A percentile compares a stretch with the other conserved stretches of the same genome.
These are phyloP conservation scores for Rutstroemia sp. DNA, from an alignment of 2,329 filamentous ascomycete genomes.

Conservation along the genomic window DNA sequence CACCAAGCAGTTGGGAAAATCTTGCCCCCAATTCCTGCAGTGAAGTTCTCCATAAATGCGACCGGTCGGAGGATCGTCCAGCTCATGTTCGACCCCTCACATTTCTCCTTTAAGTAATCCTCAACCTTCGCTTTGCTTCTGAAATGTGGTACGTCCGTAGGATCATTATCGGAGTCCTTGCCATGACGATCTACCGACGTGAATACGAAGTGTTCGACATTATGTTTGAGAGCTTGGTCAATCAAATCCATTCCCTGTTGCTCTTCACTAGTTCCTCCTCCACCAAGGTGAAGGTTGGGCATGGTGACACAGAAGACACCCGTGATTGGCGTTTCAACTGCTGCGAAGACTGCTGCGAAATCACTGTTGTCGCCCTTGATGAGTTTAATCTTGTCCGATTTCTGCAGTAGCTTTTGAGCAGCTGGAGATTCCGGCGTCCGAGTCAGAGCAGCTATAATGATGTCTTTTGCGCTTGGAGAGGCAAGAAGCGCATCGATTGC, in stretches of 20 bases:
- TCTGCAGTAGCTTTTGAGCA: conserved; percentile 40
- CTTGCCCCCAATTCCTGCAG: conserved; percentile 19
- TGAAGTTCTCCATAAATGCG: conserved; percentile 45
- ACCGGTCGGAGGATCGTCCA: conserved; percentile 51
- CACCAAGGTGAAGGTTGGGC: conserved; percentile 9
- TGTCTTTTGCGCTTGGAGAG: conserved; percentile 20
- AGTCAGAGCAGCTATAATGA: conserved; percentile 51
- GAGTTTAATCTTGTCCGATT: conserved; percentile 40
- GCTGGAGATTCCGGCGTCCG: conserved; percentile 40
- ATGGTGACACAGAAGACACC: conserved; percentile 52
- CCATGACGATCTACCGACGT: conserved; percentile 51
- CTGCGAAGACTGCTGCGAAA: conserved; percentile 39
- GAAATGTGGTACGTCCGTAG: conserved; percentile 48
- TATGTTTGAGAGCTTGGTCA: conserved; percentile 41
- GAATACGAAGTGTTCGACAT: conserved; percentile 48
- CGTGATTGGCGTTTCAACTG: conserved; percentile 37
- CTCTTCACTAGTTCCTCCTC: conserved; percentile 31
- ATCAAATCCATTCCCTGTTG: conserved; percentile 44
- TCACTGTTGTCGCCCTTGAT: conserved; percentile 51
- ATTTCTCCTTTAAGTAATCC: conserved; percentile 40
- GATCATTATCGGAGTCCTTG: conserved; percentile 34
- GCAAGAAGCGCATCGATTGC: conserved; percentile 36
- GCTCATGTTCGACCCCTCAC: conserved; percentile 36
- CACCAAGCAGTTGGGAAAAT: conserved; percentile 28
- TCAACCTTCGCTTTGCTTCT: conserved; percentile 48